phyloP scores from a whole-genome alignment of 495 filamentous ascomycete species.

The Daldinia vernicosa region DNA sequence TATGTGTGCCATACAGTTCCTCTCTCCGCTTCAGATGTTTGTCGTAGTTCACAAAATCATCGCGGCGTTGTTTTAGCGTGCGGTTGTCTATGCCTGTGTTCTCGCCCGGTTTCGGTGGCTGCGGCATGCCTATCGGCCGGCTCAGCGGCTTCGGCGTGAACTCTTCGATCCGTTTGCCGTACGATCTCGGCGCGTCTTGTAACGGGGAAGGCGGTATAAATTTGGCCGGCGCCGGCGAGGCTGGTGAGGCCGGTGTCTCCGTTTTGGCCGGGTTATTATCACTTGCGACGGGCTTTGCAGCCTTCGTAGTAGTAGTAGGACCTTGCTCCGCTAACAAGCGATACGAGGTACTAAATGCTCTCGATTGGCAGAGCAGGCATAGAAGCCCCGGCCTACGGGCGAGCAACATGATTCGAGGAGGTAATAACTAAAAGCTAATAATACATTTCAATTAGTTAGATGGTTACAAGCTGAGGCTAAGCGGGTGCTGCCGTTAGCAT shows the following conservation, averaged over 20 bases:
- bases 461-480: conserved; percentile 1
- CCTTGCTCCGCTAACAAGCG: conserved; percentile 48
- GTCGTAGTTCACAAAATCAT: conserved; percentile 86
- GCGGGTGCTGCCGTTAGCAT: conserved; percentile 22
- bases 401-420: conserved; percentile 28
- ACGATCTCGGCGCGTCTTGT: conserved; percentile 60
- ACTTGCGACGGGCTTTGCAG: conserved; percentile 6
- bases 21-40: conserved; percentile 78
- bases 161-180: conserved; percentile 64
- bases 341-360: conserved; percentile 56
- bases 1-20: conserved; percentile 65
- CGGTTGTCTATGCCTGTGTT: conserved; percentile 81
- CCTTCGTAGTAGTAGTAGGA: conserved; percentile 33
- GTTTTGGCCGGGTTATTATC: conserved; percentile 21
- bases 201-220: conserved; percentile 47
- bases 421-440: conserved; percentile 16
- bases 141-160: conserved; percentile 75
- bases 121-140: conserved; percentile 80
- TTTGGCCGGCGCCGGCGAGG: conserved; percentile 24
- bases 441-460: conserved; percentile 23
- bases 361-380: conserved; percentile 60
- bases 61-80: conserved; percentile 70
- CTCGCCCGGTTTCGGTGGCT: conserved; percentile 77
- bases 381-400: conserved; percentile 38
- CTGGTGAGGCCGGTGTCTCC: conserved; percentile 19